These are phyloP conservation scores for Omphalotus olearius DNA, from an alignment of 1,284 basidiomycete genomes.

Conservation along the genomic window DNA sequence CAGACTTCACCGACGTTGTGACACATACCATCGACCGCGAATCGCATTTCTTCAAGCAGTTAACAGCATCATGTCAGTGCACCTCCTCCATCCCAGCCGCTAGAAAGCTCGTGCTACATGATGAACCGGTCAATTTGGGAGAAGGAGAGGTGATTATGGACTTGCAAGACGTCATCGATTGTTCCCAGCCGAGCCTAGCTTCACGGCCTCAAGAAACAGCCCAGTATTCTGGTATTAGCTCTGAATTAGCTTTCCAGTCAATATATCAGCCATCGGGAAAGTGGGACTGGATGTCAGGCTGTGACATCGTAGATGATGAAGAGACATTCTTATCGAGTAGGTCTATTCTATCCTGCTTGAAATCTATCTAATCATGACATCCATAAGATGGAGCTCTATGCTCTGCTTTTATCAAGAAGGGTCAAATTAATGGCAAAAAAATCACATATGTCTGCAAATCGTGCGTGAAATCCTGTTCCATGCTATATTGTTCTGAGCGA, in stretches of 20 bases:
- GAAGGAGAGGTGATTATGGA: neutral
- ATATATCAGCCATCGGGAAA: slow-evolving; percentile 11
- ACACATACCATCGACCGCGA: slow-evolving; percentile 4
- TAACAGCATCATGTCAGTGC: neutral
- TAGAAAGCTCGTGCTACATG: no score
- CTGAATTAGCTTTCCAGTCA: slow-evolving; percentile 3
- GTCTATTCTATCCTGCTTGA: slow-evolving; percentile 4
- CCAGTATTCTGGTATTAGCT: neutral
- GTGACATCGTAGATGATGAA: slow-evolving; percentile 10
- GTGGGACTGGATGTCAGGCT: slow-evolving; percentile 13
- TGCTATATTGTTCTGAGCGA: neutral
- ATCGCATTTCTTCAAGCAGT: slow-evolving; percentile 11
- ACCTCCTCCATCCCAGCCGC: neutral
- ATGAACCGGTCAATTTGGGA: no score
- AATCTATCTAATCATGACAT: neutral
- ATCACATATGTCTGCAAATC: slow-evolving; percentile 45
- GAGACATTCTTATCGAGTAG: slow-evolving; percentile 9
- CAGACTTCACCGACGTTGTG: neutral
- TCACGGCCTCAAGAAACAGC: neutral
- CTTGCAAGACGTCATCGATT: slow-evolving; percentile 1
- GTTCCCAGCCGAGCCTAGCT: neutral
- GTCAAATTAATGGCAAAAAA: slow-evolving; percentile 26
- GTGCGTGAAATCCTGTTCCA: slow-evolving; percentile 25
- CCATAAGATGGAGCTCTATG: slow-evolving; percentile 36
- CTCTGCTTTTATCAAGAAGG: slow-evolving; percentile 35